phyloP scores from a whole-genome alignment of 176 grass and related monocot genomes.

The Triticum urartu region DNA sequence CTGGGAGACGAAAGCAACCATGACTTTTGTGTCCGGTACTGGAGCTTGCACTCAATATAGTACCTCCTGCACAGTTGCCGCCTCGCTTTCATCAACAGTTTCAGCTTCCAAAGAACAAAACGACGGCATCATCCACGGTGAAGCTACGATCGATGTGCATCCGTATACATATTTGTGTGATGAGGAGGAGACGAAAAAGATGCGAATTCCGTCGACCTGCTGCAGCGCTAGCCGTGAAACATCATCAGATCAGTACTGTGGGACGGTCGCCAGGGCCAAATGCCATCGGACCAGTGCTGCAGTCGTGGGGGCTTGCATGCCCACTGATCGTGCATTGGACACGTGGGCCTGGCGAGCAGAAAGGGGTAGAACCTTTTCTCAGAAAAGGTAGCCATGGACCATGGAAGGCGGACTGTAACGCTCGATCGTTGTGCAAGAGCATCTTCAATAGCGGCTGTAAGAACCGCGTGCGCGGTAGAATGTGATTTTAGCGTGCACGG shows the following conservation, averaged over 20 bases:
- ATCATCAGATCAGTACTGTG: background rate
- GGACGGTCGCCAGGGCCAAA: background rate
- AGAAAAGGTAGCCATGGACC: background rate
- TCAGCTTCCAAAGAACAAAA: background rate
- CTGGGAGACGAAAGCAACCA: background rate
- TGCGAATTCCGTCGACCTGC: too few relatives aligned
- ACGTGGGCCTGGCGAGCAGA: background rate
- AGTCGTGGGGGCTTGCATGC: slow-evolving; percentile 8
- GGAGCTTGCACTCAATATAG: background rate
- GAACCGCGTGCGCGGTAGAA: too few relatives aligned
- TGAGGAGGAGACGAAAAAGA: too few relatives aligned
- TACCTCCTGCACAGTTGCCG: background rate
- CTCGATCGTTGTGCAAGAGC: background rate
- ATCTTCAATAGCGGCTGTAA: too few relatives aligned
- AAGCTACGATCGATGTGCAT: too few relatives aligned
- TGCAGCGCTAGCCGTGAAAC: background rate
- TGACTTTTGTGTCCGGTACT: background rate
- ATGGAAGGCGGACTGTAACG: background rate
- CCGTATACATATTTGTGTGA: too few relatives aligned
- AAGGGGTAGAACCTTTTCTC: slow-evolving; percentile 6
- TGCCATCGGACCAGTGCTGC: background rate
- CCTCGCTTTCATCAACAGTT: slow-evolving; percentile 16
- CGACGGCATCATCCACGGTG: background rate
- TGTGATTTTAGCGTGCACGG: too few relatives aligned
- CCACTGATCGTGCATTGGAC: background rate